Evolutionary conservation across 352 stramenopile species (phyloP), one percentile per base, ranked within the genome.

Genomic region (Phytophthora sansomeana): DNA sequence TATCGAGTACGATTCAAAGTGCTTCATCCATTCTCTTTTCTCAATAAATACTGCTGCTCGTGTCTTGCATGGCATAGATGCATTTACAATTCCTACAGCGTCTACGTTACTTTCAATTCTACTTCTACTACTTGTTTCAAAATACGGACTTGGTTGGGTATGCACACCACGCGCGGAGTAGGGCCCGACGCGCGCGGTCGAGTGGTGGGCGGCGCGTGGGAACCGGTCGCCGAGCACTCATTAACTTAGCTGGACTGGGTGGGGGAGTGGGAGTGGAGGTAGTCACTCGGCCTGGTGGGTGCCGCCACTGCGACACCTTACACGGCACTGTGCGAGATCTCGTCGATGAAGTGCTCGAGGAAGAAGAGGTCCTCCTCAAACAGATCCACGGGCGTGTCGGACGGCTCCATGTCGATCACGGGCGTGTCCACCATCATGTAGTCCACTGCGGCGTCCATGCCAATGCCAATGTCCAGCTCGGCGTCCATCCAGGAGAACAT

Each of bases 341-440:
- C 84, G 54, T 78, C 75, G 63, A 92, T 91, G 43, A 92, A 92
- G 71, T 91, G 81, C 64, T 92, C 84, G 35, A 92, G 75, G 56
- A 92, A 92, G 73, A 87, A 92, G 8, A 92, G 63, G 29, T 92
- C 84, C 54, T 89, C 84, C 51, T 92, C 84, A 56, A 89, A 92
- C 46, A 92, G 68, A 38, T 91, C 84, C 42, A 92, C 80, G 4
- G 84, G 84, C 58, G 80, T 87, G 69, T 90, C 75, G 28, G 79
- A 90, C 43, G 84, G 84, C 69, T 92, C 84, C 63, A 89, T 81
- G 58, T 91, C 84, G 56, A 92, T 91, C 61, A 80, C 63, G 5
- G 68, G 78, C 29, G 72, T 74, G 62, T 91, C 84, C 51, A 88
- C 61, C 81, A 92, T 89, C 84, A 92, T 91, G 72, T 85, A 91